Base-by-base conservation (phyloP, 305 asterid genomes). In the Plantago rigida region DNA sequence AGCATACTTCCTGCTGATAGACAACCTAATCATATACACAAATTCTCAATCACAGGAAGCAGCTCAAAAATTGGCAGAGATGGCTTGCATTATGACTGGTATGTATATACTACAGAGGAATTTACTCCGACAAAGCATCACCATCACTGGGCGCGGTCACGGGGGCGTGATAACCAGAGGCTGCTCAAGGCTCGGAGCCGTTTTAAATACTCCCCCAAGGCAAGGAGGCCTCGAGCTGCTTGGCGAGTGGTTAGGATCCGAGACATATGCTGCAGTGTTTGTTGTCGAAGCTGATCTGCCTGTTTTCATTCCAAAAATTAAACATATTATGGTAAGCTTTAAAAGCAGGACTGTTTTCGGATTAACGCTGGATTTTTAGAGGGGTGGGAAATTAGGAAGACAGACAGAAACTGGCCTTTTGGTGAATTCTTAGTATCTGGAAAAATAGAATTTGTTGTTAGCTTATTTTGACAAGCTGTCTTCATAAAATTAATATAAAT, bases 281-380 rank as follows among this genome's bases (percentile, higher is more conserved):
- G 71, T 69, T 73, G 78, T 22, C 84, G 77, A 60, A 82, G 77
- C 69, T 77, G 72, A 77, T 82, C 87, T 49, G 84, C 87, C 87
- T 82, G 81, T 70, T 67, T 47, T 45, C 59, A 44, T 29, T 51
- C 11, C 15, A 24, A 24, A 3, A 52, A 52, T n/a, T n/a, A n/a
- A n/a, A n/a, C n/a, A n/a, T n/a, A 12, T 36, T 52, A 5, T 3
- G 39, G 26, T 22, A 22, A 22, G 26, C 26, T 22, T 22, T 22
- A 22, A 22, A 0, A 22, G 2, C 7, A 31, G 39, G 39, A 31
- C 39, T 31, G 5, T 31, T 31, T 31, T 31, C 39, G 0, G 26
- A 22, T 22, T 22, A 22, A 22, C 1, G 26, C 26, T 22, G 26
- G 26, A 22, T 22, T 22, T 22, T 2, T 22, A 1, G 19, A 17